Conservation (phyloP, 2,329 filamentous ascomycete genomes). For the Knoxdaviesia proteae region DNA sequence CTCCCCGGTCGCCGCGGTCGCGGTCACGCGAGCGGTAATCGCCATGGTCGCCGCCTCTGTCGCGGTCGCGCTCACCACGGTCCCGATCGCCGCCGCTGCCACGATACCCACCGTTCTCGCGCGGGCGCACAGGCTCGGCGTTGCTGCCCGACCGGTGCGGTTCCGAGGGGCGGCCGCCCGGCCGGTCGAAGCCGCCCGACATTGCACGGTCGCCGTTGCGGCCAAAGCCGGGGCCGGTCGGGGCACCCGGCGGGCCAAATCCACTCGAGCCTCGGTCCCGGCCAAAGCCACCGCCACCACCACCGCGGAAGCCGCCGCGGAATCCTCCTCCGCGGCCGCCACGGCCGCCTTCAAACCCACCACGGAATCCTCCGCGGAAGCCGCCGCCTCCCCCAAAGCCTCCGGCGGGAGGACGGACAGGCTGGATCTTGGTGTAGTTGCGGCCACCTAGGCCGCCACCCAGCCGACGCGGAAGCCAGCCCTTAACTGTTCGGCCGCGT, state of each 20-base stretch:
- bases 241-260: constrained; percentile 33
- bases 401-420: constrained; percentile 48
- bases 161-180: constrained; percentile 17
- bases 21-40: constrained; percentile 4
- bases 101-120: constrained; percentile 25
- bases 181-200: constrained; percentile 28
- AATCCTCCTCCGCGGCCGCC: constrained; percentile 33
- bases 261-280: constrained; percentile 21
- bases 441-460: constrained; percentile 84
- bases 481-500: constrained; percentile 79
- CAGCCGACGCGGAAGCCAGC: constrained; percentile 79
- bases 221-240: constrained; percentile 35
- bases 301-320: constrained; percentile 21
- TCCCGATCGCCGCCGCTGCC: constrained; percentile 18
- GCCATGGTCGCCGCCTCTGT: constrained; percentile 16
- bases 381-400: constrained; percentile 29
- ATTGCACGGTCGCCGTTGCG: constrained; percentile 21
- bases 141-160: constrained; percentile 49
- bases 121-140: constrained; percentile 49
- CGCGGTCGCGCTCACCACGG: constrained; percentile 19
- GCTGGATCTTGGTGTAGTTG: constrained; percentile 69
- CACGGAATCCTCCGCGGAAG: constrained; percentile 18
- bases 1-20: constrained; percentile 2
- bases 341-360: constrained; percentile 25
- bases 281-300: constrained; percentile 15